phyloP scores from a whole-genome alignment of 495 filamentous ascomycete genomes.

The Immersiella caudata region DNA sequence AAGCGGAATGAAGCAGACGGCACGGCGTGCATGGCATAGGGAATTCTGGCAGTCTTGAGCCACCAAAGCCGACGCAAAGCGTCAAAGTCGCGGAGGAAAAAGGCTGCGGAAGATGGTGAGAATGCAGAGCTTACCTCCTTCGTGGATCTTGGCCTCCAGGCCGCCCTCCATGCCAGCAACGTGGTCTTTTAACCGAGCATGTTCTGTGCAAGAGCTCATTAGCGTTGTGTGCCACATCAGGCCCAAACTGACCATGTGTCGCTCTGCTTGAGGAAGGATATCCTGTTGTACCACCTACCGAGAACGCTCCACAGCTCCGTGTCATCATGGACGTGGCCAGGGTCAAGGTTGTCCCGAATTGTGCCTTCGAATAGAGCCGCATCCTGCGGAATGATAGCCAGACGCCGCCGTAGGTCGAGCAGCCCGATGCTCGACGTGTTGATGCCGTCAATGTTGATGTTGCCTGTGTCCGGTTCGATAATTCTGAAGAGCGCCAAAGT shows the following conservation, averaged over 20 bases:
- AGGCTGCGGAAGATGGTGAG: conserved; percentile 13
- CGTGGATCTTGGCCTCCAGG: conserved; percentile 85
- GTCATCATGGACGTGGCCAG: conserved; percentile 92
- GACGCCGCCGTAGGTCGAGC: conserved; percentile 80
- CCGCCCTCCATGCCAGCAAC: conserved; percentile 84
- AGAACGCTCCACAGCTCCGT: conserved; percentile 97
- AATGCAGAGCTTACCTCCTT: conserved; percentile 74
- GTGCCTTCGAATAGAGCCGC: conserved; percentile 97
- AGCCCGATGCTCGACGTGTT: conserved; percentile 91
- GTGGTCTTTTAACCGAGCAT: conserved; percentile 91
- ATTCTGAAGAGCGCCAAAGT: conserved; percentile 94
- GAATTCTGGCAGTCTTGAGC: neutral
- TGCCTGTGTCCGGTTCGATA: conserved; percentile 80
- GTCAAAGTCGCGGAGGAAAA: conserved; percentile 17
- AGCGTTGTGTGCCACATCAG: conserved; percentile 25
- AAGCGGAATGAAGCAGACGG: neutral
- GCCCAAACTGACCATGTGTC: conserved; percentile 28
- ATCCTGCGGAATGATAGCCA: conserved; percentile 98
- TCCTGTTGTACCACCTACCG: conserved; percentile 59
- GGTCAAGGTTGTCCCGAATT: conserved; percentile 94
- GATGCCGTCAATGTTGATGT: conserved; percentile 84
- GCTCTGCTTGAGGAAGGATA: conserved; percentile 23
- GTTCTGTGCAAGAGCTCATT: conserved; percentile 60
- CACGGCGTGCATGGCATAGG: neutral
- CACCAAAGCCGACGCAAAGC: conserved; percentile 45